Evolutionary conservation across 495 filamentous ascomycete genomes (phyloP), one percentile per base, ranked within the genome.

Genomic region (Aspergillus ellipticus): DNA sequence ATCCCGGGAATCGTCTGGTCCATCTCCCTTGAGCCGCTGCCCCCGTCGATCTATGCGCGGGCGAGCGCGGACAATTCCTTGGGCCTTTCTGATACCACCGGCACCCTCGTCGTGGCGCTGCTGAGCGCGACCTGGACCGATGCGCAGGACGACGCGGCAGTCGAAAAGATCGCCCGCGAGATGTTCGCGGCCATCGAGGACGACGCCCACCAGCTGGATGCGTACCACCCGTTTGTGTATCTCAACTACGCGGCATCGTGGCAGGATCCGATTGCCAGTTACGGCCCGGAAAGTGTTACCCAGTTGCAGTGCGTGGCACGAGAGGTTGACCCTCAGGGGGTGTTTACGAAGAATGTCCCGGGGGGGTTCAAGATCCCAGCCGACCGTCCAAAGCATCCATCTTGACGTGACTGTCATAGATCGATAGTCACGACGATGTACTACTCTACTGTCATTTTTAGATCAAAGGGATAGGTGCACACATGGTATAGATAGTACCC

Each of bases 271-370:
- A 65, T 81, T n/a, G 59, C 46, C 1, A 70, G 73, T 13, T 81
- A 79, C 61, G 79, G 79, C 0, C 24, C 17, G 16, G 60, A 62
- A 9, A 79, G 66, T 61, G 49, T 69, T 24, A 42, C 37, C 28
- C 45, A 55, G 8, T 50, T 82, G 53, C 48, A 57, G 49, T 29
- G 48, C 17, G 62, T 69, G 10, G 66, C 59, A 11, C 58, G 46
- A 42, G 73, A 74, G 57, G 77, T 74, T 13, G 79, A 81, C 60
- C 75, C 75, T 0, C 54, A 61, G 0, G 65, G 63, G 0, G 47
- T 61, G 15, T 61, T 61, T 16, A 39, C 33, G 21, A 3, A n/a
- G n/a, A 42, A 49, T 11, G 22, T 57, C 26, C 49, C 54, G 3
- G 49, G 43, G 13, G 58, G 59, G 21, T 57, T 57, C 22, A 56